Evolutionary conservation across 495 filamentous ascomycete species (phyloP).

Genomic region (Neurospora sp.): DNA sequence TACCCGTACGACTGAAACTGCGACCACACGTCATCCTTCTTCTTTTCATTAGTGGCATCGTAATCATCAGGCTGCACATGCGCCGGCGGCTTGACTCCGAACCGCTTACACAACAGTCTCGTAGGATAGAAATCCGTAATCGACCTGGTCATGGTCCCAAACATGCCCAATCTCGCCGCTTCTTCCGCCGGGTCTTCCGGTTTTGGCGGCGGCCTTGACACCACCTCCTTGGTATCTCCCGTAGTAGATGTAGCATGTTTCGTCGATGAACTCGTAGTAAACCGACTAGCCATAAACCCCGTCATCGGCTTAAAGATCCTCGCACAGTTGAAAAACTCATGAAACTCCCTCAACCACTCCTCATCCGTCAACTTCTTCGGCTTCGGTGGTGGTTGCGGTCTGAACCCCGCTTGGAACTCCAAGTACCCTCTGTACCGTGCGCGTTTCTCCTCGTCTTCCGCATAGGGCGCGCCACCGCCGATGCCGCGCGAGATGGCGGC

Average conservation of each 20-base stretch:
- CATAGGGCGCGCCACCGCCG: conserved; percentile 74
- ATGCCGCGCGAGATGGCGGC: conserved; percentile 67
- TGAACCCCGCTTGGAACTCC: conserved; percentile 62
- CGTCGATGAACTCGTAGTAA: no score
- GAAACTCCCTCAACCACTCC: conserved; percentile 70
- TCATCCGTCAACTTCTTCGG: conserved; percentile 45
- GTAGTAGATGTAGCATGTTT: no score
- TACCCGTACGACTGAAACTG: conserved; percentile 18
- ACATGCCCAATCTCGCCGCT: conserved; percentile 90
- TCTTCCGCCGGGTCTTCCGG: conserved; percentile 70
- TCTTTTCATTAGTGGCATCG: conserved; percentile 20
- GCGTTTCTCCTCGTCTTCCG: conserved; percentile 69
- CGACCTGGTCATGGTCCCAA: conserved; percentile 73
- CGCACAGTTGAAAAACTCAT: conserved; percentile 82
- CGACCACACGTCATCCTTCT: conserved; percentile 26
- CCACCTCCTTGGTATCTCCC: conserved; percentile 27
- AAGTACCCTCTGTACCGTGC: conserved; percentile 71
- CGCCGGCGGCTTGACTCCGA: conserved; percentile 69
- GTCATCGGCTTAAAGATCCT: conserved; percentile 89
- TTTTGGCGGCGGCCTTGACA: conserved; percentile 51
- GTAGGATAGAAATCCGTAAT: conserved; percentile 68
- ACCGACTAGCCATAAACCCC: conserved; percentile 83
- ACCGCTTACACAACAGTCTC: conserved; percentile 82
- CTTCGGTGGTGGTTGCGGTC: conserved; percentile 46
- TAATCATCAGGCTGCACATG: conserved; percentile 56